Base-by-base conservation (phyloP, 768 basidiomycete species). In the Kwoniella pini region DNA sequence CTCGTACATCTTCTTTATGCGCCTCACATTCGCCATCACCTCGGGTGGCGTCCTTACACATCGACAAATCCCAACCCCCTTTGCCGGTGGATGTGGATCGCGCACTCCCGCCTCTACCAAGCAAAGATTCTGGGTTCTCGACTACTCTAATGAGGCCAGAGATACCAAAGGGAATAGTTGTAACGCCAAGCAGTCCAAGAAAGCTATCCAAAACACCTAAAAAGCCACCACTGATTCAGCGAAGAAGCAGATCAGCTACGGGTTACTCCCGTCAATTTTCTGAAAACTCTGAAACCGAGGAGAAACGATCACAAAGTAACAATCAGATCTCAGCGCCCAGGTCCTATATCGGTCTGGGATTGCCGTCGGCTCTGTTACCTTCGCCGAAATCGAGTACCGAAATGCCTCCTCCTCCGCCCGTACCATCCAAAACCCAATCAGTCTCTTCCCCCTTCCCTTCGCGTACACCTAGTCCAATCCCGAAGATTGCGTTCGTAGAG, bases 131-230 rank as follows among this genome's bases (percentile, higher is more conserved):
- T 55, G 27, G 22, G 38, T 27, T 33, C 36, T 33, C 36, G 12
- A 13, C n/a, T 12, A 26, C 22, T 26, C 24, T 24, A 11, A 19
- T 27, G 30, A 42, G 36, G 26, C 61, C 62, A 13, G 49, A 36
- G 3, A n/a, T 65, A 11, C 67, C 67, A 6, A 26, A 38, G 7
- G 68, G 57, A 22, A 74, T 77, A 43, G 67, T 73, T 48, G 64
- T 77, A 36, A 77, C 72, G 3, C 75, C 75, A 10, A 71, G 67
- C 19, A 74, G 72, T 51, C 75, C 75, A 1, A 51, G 58, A 19
- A 69, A 71, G 31, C 51, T 58, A 30, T 28, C 62, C 24, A 44
- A 55, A 33, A 62, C 54, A 48, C 53, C 60, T n/a, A 56, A 50
- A 22, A 45, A 48, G 15, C 19, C 51, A 6, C 24, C 28, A 17